Evolutionary conservation across 441 rosid genomes (phyloP).

Genomic region (Raphanus hybrid): DNA sequence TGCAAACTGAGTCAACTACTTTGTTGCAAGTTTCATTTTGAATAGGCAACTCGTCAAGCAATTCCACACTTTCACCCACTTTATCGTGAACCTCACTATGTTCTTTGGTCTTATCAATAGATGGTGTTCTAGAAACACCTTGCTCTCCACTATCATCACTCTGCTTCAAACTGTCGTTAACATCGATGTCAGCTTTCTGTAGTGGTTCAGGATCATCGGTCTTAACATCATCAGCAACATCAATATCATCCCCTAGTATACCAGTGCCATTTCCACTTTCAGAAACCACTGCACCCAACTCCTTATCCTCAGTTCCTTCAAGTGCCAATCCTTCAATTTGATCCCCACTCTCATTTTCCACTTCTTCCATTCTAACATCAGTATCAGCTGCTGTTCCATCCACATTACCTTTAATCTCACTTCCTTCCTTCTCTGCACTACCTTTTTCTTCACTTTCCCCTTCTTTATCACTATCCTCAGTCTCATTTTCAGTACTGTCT

Average conservation of each 20-base stretch:
- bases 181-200: conserved; percentile 37
- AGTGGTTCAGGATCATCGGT: conserved; percentile 34
- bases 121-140: conserved; percentile 28
- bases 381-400: conserved; percentile 24
- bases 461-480: conserved; percentile 39
- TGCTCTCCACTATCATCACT: conserved; percentile 35
- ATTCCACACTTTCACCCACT: conserved; percentile 41
- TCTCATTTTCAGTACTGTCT: conserved; percentile 37
- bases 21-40: conserved; percentile 47
- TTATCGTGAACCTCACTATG: conserved; percentile 36
- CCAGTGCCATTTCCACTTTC: conserved; percentile 33
- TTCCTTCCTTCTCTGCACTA: conserved; percentile 40
- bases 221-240: conserved; percentile 21
- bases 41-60: conserved; percentile 50
- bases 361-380: conserved; percentile 28
- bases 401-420: conserved; percentile 33
- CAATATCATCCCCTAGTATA: conserved; percentile 20
- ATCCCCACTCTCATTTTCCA: conserved; percentile 28
- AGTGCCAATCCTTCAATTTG: conserved; percentile 33
- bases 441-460: conserved; percentile 31
- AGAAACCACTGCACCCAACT: conserved; percentile 31
- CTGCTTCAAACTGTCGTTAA: conserved; percentile 44
- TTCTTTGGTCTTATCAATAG: conserved; percentile 46
- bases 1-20: conserved; percentile 44
- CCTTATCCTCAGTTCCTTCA: conserved; percentile 28